Evolutionary conservation across 1,284 basidiomycete species (phyloP).

Genomic region (Stygiomarasmius scandens): DNA sequence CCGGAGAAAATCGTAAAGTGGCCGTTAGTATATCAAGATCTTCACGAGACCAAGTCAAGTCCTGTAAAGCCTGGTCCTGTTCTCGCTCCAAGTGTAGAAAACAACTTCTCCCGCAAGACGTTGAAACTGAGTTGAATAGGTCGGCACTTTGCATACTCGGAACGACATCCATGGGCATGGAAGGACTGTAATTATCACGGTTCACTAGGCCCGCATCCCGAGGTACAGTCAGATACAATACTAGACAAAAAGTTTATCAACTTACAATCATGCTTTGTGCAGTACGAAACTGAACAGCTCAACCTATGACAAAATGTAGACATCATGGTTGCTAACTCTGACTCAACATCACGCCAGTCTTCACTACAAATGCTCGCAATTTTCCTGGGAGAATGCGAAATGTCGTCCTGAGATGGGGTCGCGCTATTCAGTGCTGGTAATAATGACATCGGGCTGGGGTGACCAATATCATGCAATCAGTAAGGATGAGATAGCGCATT

Average conservation of each 20-base stretch:
- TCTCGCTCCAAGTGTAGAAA: conserved; percentile 23
- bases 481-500: not conserved
- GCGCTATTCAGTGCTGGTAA: not conserved
- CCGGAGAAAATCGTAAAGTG: conserved; percentile 36
- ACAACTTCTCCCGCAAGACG: conserved; percentile 41
- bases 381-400: not conserved
- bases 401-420: not conserved
- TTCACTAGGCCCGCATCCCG: conserved; percentile 18
- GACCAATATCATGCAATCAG: not conserved
- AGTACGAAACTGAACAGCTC: conserved; percentile 56
- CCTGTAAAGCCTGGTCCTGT: not conserved
- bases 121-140: conserved; percentile 22
- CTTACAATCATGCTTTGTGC: conserved; percentile 49
- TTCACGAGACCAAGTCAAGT: conserved; percentile 12
- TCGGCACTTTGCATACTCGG: conserved; percentile 26
- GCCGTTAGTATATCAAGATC: conserved; percentile 30
- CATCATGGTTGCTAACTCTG: conserved; percentile 33
- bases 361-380: too few species aligned
- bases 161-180: conserved; percentile 27
- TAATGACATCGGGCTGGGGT: not conserved
- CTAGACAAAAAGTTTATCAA: conserved; percentile 6
- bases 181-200: conserved; percentile 3
- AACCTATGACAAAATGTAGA: conserved; percentile 53
- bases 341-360: conserved; percentile 20
- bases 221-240: not conserved